Evolutionary conservation across 164 flowering plant genomes (phyloP).

Genomic region (Akebia trifoliata): DNA sequence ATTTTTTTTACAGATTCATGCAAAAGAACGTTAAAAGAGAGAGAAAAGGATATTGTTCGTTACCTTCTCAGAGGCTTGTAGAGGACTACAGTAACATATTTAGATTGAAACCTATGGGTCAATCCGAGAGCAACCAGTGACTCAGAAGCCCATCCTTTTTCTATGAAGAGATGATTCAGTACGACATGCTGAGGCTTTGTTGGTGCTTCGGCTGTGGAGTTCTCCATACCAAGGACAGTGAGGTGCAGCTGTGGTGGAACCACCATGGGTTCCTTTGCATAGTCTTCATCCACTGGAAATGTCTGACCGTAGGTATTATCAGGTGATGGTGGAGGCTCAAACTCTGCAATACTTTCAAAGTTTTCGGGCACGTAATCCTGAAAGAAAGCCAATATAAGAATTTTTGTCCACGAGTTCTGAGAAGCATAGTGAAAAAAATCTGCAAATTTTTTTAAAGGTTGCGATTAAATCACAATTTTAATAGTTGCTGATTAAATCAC

Average conservation of each 20-base stretch:
- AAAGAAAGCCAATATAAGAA: conserved; percentile 6
- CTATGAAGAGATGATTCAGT: conserved; percentile 84
- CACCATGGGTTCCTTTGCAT: conserved; percentile 62
- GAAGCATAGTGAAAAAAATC: too few species aligned
- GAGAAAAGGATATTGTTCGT: too few species aligned
- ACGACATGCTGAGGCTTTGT: conserved; percentile 74
- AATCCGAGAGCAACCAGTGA: conserved; percentile 77
- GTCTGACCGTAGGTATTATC: conserved; percentile 61
- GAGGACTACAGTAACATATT: conserved; percentile 85
- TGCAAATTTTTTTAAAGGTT: too few species aligned
- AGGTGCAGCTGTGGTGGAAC: conserved; percentile 71
- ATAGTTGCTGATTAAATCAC: too few species aligned
- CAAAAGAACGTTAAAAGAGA: too few species aligned
- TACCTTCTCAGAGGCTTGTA: conserved; percentile 76
- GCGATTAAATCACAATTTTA: too few species aligned
- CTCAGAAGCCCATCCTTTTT: conserved; percentile 70
- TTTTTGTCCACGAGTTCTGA: too few species aligned
- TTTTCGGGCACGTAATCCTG: conserved; percentile 83
- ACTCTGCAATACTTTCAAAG: conserved; percentile 60
- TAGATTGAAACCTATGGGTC: conserved; percentile 76
- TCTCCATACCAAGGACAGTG: conserved; percentile 53
- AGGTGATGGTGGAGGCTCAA: conserved; percentile 81
- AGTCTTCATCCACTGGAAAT: conserved; percentile 64
- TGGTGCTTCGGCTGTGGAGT: conserved; percentile 30
- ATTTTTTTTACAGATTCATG: too few species aligned